Evolutionary conservation across 805 yeast genomes (phyloP).

Genomic region (Wickerhamomyces bisporus): DNA sequence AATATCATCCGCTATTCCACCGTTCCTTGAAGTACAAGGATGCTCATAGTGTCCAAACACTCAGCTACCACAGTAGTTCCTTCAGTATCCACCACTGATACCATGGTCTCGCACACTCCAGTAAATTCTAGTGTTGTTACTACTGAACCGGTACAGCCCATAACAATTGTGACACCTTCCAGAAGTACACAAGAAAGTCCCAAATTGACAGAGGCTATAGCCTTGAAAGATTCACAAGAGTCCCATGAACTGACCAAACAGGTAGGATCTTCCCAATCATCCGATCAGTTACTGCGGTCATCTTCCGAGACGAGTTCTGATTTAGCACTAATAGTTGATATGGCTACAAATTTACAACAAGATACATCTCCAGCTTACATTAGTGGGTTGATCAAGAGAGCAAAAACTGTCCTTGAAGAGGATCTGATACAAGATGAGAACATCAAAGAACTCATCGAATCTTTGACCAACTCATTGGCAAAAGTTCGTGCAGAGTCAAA

Average conservation of each 20-base stretch:
- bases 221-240: neutral
- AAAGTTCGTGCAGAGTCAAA: constrained; percentile 26
- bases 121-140: no score
- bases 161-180: no score
- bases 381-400: constrained; percentile 2
- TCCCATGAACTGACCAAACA: neutral
- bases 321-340: neutral
- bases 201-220: constrained; percentile 2
- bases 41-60: no score
- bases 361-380: neutral
- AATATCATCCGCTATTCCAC: no score
- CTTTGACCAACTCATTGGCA: constrained; percentile 18
- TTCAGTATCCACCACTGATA: no score
- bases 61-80: no score
- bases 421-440: constrained; percentile 5
- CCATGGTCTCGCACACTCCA: no score
- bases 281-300: constrained; percentile 1
- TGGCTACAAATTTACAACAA: neutral
- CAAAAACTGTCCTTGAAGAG: constrained; percentile 1
- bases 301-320: neutral
- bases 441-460: constrained; percentile 10
- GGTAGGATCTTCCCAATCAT: constrained; percentile 11
- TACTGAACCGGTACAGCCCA: no score
- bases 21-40: no score
- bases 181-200: constrained; percentile 5